These are phyloP conservation scores for Klebsormidium nitens DNA, from an alignment of 139 green algal species.

Conservation along the genomic window DNA sequence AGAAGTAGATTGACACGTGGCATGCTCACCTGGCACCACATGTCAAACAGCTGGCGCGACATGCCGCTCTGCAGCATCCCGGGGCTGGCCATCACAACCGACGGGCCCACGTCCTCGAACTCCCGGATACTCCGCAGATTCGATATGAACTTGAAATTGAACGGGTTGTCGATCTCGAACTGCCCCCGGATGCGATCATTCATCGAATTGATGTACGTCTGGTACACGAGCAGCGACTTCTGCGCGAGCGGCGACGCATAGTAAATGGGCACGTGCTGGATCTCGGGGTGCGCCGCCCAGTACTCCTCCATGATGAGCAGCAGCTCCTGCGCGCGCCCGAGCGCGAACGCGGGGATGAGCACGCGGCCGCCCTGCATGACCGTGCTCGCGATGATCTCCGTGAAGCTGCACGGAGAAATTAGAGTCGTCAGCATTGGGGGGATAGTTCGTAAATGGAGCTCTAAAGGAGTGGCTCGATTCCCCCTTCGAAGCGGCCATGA, in stretches of 20 bases:
- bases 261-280: conserved; percentile 90
- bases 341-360: conserved; percentile 91
- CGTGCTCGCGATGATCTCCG: conserved; percentile 52
- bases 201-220: conserved; percentile 96
- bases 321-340: conserved; percentile 85
- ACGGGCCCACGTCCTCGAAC: conserved; percentile 77
- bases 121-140: conserved; percentile 60
- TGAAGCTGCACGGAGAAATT: conserved; percentile 51
- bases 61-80: conserved; percentile 75
- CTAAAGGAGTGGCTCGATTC: no score
- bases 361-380: conserved; percentile 74
- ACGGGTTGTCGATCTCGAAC: conserved; percentile 87
- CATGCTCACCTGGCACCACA: conserved; percentile 87
- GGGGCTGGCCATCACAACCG: conserved; percentile 93
- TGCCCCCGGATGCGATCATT: conserved; percentile 86
- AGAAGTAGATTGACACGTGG: no score
- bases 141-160: conserved; percentile 89
- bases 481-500: no score
- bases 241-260: conserved; percentile 56
- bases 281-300: conserved; percentile 76
- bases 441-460: neutral
- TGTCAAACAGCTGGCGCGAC: conserved; percentile 83
- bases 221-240: conserved; percentile 46
- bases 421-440: neutral
- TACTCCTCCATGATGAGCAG: conserved; percentile 95